Evolutionary conservation across 2,329 filamentous ascomycete genomes (phyloP).

Genomic region (Cladosporium oxysporum): DNA sequence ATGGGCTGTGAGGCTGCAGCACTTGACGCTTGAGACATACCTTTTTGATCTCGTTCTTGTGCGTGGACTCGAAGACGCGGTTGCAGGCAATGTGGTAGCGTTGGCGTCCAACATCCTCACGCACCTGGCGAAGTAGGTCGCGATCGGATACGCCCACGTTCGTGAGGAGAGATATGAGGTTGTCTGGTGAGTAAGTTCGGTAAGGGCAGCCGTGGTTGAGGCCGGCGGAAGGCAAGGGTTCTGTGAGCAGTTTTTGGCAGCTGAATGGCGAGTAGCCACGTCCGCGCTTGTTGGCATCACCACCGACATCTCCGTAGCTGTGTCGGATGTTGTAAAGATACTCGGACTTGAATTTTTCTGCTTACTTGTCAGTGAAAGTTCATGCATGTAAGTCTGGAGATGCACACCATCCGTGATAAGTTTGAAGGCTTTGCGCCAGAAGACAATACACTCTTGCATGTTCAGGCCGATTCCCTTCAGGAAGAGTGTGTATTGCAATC

Average conservation of each 20-base stretch:
- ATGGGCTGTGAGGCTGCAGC: background rate
- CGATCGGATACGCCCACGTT: constrained; percentile 77
- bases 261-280: constrained; percentile 88
- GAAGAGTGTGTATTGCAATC: constrained; percentile 94
- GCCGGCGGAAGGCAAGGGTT: constrained; percentile 81
- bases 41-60: constrained; percentile 62
- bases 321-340: constrained; percentile 98
- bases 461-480: constrained; percentile 91
- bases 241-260: constrained; percentile 92
- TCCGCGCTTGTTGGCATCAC: constrained; percentile 82
- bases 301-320: constrained; percentile 90
- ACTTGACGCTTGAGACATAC: constrained; percentile 23
- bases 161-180: constrained; percentile 75
- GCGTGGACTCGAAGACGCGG: constrained; percentile 84
- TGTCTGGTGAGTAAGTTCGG: constrained; percentile 86
- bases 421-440: constrained; percentile 86
- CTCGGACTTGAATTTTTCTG: constrained; percentile 92
- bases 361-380: background rate
- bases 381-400: background rate
- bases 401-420: constrained; percentile 69
- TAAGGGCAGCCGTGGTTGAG: constrained; percentile 95
- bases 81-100: constrained; percentile 97
- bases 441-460: constrained; percentile 86
- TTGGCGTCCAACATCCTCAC: constrained; percentile 84
- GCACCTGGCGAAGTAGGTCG: constrained; percentile 75